Evolutionary conservation across 1,139 yeast species (phyloP).

Genomic region (Blastobotrys petasosporus): DNA sequence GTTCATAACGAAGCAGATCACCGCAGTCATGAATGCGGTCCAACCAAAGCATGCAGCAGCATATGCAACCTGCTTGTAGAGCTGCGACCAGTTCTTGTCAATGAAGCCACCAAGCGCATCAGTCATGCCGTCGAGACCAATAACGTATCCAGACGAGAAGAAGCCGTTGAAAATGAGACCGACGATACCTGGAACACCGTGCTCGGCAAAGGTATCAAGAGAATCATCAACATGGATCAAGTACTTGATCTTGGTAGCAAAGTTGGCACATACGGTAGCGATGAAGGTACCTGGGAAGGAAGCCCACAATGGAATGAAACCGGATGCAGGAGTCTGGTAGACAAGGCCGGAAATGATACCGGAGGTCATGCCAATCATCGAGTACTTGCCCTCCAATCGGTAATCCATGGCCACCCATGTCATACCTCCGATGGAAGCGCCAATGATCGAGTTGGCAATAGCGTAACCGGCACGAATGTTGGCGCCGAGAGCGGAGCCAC

Average conservation of each 20-base stretch:
- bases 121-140: conserved; percentile 76
- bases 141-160: conserved; percentile 80
- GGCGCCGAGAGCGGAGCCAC: conserved; percentile 61
- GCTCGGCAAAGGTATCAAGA: conserved; percentile 93
- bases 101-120: conserved; percentile 90
- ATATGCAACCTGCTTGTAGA: conserved; percentile 85
- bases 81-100: conserved; percentile 82
- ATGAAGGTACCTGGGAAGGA: conserved; percentile 77
- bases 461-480: conserved; percentile 70
- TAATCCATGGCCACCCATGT: conserved; percentile 90
- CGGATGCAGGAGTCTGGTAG: conserved; percentile 94
- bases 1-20: conserved; percentile 68
- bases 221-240: conserved; percentile 82
- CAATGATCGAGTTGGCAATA: conserved; percentile 82
- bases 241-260: conserved; percentile 82
- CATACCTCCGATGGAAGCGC: conserved; percentile 87
- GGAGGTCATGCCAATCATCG: conserved; percentile 91
- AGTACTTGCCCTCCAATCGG: conserved; percentile 83
- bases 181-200: conserved; percentile 91
- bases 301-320: conserved; percentile 87
- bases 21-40: conserved; percentile 68
- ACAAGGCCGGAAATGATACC: conserved; percentile 94
- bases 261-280: conserved; percentile 82
- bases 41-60: conserved; percentile 70
- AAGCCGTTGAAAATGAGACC: conserved; percentile 84